These are phyloP conservation scores for Carex pumila DNA, from an alignment of 176 grass and related monocot species.

Conservation along the genomic window DNA sequence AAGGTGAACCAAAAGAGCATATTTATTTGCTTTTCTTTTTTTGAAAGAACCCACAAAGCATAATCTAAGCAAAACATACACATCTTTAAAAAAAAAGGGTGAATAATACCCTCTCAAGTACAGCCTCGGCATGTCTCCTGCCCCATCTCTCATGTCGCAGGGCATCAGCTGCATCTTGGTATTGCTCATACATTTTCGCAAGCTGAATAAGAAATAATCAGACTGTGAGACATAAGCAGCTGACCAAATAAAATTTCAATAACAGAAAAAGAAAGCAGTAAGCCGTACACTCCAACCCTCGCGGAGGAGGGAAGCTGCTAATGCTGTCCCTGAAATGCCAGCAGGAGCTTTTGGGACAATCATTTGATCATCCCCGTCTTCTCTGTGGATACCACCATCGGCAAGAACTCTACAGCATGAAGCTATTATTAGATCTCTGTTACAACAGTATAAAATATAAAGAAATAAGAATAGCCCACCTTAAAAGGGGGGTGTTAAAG, in stretches of 20 bases:
- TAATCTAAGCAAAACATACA: neutral
- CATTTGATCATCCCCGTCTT: constrained; percentile 45
- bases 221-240: neutral
- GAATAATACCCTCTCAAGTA: constrained; percentile 75
- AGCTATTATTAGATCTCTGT: neutral
- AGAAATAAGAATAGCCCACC: neutral
- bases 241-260: neutral
- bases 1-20: neutral
- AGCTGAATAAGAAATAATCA: constrained; percentile 53
- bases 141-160: constrained; percentile 82
- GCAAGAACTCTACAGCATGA: constrained; percentile 40
- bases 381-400: constrained; percentile 18
- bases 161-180: constrained; percentile 96
- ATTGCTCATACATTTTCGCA: constrained; percentile 96
- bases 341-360: constrained; percentile 65
- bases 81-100: neutral
- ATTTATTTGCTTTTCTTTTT: neutral
- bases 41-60: neutral
- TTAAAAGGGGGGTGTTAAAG: neutral
- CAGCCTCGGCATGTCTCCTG: constrained; percentile 77
- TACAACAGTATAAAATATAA: neutral
- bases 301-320: constrained; percentile 90
- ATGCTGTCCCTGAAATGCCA: constrained; percentile 90
- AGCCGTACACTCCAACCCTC: constrained; percentile 94
- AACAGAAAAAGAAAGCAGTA: neutral